Base-by-base conservation (phyloP, 192 early-diverging fungal species). In the Coemansia sp. region DNA sequence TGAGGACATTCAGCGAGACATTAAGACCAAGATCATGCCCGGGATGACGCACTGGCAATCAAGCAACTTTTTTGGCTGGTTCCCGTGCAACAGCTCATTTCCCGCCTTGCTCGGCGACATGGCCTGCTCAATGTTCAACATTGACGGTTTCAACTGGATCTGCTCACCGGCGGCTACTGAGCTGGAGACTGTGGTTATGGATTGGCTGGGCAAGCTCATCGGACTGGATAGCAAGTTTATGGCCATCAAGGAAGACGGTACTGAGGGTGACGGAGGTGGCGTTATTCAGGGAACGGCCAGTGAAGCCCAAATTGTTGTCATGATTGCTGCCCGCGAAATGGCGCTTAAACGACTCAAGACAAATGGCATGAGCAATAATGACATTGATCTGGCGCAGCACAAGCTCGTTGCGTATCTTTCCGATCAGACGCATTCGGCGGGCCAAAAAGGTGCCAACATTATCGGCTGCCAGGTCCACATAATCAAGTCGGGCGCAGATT, bases 31-130 rank as follows among this genome's bases (percentile, higher is more conserved):
- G 61, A 89, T 89, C 58, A 77, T 88, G 57, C 88, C 87, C 1
- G 87, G 88, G 2, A 79, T 89, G 21, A 88, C 87, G 1, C 87
- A 88, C 72, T 89, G 88, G 88, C 87, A 89, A 72, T 85, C 84
- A n/a, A 74, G 74, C 1, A 85, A 87, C 75, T 89, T 89, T 62
- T 89, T 84, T 51, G 82, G 72, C 45, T 89, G 83, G 77, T 89
- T 68, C 50, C 86, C 86, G 7, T 50, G 73, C 51, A 84, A 69
- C 57, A 75, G 69, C 49, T 84, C 83, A 5, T 89, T 84, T 37
- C 85, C 86, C 0, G 60, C 71, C 7, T 81, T 89, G 31, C 63
- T 89, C 3, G 87, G 84, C 49, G 88, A 88, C 37, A 87, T 89
- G 87, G 83, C 82, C 54, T 71, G 73, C 57, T 69, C 69, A 21